phyloP scores from a whole-genome alignment of 768 basidiomycete genomes.

The Kwoniella sp. region DNA sequence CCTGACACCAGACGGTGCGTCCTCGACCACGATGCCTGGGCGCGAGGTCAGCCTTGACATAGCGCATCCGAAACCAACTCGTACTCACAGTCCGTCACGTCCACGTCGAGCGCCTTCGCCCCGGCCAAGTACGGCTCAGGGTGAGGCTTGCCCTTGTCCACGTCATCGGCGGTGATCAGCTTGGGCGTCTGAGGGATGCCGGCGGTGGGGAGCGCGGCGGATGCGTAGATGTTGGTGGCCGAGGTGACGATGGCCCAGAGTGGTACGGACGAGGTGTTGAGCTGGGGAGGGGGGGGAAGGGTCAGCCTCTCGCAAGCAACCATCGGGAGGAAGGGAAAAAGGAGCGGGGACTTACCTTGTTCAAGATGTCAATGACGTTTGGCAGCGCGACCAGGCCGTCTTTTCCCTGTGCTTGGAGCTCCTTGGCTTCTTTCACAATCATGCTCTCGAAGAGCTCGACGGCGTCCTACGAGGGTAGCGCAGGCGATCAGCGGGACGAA shows the following conservation, averaged over 20 bases:
- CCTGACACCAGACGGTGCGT: constrained; percentile 76
- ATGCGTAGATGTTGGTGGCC: constrained; percentile 68
- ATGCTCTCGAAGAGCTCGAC: constrained; percentile 70
- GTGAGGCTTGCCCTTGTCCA: constrained; percentile 73
- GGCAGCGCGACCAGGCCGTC: constrained; percentile 58
- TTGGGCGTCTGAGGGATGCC: constrained; percentile 60
- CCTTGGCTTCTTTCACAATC: constrained; percentile 53
- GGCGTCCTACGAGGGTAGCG: constrained; percentile 55
- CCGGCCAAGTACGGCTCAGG: constrained; percentile 83
- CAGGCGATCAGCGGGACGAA: not conserved
- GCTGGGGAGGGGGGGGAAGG: constrained; percentile 2
- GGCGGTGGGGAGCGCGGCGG: constrained; percentile 62
- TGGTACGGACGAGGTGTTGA: constrained; percentile 11
- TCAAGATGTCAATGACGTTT: constrained; percentile 61
- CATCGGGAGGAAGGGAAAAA: not conserved
- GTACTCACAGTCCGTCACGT: constrained; percentile 59
- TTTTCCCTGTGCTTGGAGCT: constrained; percentile 58
- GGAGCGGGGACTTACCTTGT: constrained; percentile 56
- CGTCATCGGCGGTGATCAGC: constrained; percentile 72
- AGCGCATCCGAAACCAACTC: not conserved
- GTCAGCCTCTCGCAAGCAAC: no score
- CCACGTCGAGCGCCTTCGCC: constrained; percentile 59
- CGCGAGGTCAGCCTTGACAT: not conserved
- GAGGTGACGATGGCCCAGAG: constrained; percentile 82
- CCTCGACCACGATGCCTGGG: constrained; percentile 70